These are phyloP conservation scores for Breviolum minutum DNA, from an alignment of 73 alveolate species.

Conservation along the genomic window DNA sequence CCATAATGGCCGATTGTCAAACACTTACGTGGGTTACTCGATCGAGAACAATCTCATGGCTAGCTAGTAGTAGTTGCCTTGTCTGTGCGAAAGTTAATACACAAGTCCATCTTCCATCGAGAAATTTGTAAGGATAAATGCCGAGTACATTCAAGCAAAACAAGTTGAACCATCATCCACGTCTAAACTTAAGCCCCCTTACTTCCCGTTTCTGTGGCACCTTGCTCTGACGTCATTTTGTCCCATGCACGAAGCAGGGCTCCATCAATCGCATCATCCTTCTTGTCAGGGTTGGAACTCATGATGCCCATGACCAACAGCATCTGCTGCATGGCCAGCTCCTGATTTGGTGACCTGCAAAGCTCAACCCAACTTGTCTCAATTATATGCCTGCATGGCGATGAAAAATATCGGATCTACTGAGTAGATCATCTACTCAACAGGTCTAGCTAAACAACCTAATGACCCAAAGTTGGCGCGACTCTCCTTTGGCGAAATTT, in stretches of 20 bases:
- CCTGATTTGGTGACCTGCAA: slow-evolving; percentile 43
- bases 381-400: too few species aligned
- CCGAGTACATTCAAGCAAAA: not conserved
- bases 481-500: too few species aligned
- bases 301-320: slow-evolving; percentile 72
- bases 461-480: too few species aligned
- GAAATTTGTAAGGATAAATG: too few species aligned
- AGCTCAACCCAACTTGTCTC: not conserved
- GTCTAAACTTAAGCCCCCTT: not conserved
- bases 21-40: too few species aligned
- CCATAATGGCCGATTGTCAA: too few species aligned
- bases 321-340: slow-evolving; percentile 77
- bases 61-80: too few species aligned
- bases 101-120: too few species aligned
- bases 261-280: slow-evolving; percentile 93
- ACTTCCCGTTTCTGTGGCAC: not conserved
- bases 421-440: not conserved
- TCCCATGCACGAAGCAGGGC: slow-evolving; percentile 84
- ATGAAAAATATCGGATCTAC: too few species aligned
- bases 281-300: slow-evolving; percentile 57
- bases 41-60: too few species aligned
- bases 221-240: slow-evolving; percentile 63
- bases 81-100: too few species aligned
- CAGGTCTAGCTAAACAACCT: not conserved
- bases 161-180: not conserved